These are phyloP conservation scores for Proliferodiscus dingleyae DNA, from an alignment of 2,329 filamentous ascomycete species.

Conservation along the genomic window DNA sequence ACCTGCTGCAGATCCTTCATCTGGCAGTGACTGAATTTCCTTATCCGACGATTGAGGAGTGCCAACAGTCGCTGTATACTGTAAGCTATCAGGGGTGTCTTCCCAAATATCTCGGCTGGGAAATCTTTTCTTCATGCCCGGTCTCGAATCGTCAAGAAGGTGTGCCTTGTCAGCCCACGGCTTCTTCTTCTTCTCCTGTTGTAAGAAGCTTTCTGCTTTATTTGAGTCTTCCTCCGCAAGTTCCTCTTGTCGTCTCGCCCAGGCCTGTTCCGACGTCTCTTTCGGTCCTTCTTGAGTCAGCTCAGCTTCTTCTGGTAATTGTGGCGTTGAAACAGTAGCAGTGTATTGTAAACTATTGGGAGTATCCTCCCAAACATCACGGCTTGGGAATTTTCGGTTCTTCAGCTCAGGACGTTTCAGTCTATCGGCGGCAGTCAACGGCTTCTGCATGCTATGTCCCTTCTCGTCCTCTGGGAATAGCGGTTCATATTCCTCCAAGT, in stretches of 20 bases:
- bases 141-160: constrained; percentile 48
- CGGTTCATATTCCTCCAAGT: constrained; percentile 92
- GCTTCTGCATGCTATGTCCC: constrained; percentile 41
- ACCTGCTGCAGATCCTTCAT: constrained; percentile 32
- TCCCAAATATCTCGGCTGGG: constrained; percentile 95
- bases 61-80: constrained; percentile 64
- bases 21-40: constrained; percentile 36
- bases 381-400: constrained; percentile 78
- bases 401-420: constrained; percentile 51
- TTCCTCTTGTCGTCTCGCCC: constrained; percentile 62
- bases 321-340: constrained; percentile 80
- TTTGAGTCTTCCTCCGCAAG: constrained; percentile 53
- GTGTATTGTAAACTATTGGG: constrained; percentile 77
- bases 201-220: constrained; percentile 47
- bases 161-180: constrained; percentile 46
- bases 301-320: constrained; percentile 45
- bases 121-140: constrained; percentile 65
- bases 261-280: constrained; percentile 56
- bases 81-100: constrained; percentile 78
- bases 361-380: constrained; percentile 96
- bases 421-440: constrained; percentile 47
- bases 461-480: constrained; percentile 78
- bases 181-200: constrained; percentile 46
- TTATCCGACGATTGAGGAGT: constrained; percentile 46
- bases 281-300: constrained; percentile 6